phyloP scores from a whole-genome alignment of 192 early-diverging fungal species.

The Backusella australiensis region DNA sequence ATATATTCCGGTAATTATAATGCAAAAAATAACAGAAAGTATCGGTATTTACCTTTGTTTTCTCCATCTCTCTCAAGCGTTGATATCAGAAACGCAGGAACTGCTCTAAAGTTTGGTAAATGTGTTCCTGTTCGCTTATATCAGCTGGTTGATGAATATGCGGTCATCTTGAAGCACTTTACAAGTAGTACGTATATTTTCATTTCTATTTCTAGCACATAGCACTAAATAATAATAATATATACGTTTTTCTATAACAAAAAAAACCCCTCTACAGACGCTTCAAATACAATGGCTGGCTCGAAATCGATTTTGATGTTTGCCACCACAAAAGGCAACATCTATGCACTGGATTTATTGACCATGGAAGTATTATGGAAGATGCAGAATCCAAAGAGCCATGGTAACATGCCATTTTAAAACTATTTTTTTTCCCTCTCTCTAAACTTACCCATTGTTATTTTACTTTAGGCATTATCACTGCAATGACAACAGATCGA shows the following conservation, averaged over 20 bases:
- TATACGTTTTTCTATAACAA: too few species aligned
- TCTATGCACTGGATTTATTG: slow-evolving; percentile 70
- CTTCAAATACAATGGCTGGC: slow-evolving; percentile 41
- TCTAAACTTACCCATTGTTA: neutral
- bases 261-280: slow-evolving; percentile 1
- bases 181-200: slow-evolving; percentile 51
- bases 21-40: neutral
- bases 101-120: slow-evolving; percentile 59
- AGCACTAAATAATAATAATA: neutral
- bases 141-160: slow-evolving; percentile 58
- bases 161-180: slow-evolving; percentile 63
- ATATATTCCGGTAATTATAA: slow-evolving; percentile 60
- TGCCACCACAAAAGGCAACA: slow-evolving; percentile 66
- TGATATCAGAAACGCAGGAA: slow-evolving; percentile 46
- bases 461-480: slow-evolving; percentile 52
- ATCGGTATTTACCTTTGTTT: neutral
- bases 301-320: slow-evolving; percentile 67
- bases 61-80: slow-evolving; percentile 31
- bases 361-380: slow-evolving; percentile 70
- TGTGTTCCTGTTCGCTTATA: slow-evolving; percentile 55
- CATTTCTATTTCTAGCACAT: neutral
- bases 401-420: slow-evolving; percentile 38
- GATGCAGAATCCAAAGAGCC: slow-evolving; percentile 49
- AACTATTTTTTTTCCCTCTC: neutral
- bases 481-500: slow-evolving; percentile 64